Base-by-base conservation (phyloP, 352 stramenopile genomes). In the Ophiocytium majus region DNA sequence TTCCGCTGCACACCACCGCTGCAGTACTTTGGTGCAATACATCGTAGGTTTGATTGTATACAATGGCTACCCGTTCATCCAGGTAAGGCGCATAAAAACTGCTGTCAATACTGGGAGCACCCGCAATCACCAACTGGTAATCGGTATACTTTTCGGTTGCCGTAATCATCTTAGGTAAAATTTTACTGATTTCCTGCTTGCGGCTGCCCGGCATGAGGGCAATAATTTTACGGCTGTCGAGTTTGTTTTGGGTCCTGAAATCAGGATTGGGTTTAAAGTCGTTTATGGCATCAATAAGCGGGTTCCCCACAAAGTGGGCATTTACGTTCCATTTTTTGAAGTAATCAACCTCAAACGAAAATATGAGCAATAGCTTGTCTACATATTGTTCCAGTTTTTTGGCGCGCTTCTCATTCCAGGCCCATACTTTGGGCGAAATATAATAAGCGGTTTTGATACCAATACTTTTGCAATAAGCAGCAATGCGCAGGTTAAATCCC, bases 261-360 rank as follows among this genome's bases (percentile, higher is more conserved):
- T 71, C 57, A 71, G 57, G 57, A 71, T 71, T 71, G 57, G 57
- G 57, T 71, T 71, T 71, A 71, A 71, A 71, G 57, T 71, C 57
- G 57, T 71, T 71, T 71, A 71, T 71, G 57, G 57, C 57, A 71
- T 71, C 57, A 71, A 71, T 71, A 71, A 71, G 57, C 57, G 57
- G 57, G 57, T 71, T 71, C 57, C 57, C 57, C 57, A 71, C 57
- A 71, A 71, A 71, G 57, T 71, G 57, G 57, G 57, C 57, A 71
- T 71, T 71, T 71, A 71, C 57, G 57, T 71, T 71, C 57, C 57
- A 71, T 71, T 71, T 71, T 71, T 71, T 71, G 57, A 71, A 71
- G 57, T 71, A 71, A 71, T 71, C 57, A 71, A 71, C 57, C 57
- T 71, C 57, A 71, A 71, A 71, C 57, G 57, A 71, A 71, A 71